phyloP scores from a whole-genome alignment of 2,329 filamentous ascomycete genomes.

The Xylaria digitata region DNA sequence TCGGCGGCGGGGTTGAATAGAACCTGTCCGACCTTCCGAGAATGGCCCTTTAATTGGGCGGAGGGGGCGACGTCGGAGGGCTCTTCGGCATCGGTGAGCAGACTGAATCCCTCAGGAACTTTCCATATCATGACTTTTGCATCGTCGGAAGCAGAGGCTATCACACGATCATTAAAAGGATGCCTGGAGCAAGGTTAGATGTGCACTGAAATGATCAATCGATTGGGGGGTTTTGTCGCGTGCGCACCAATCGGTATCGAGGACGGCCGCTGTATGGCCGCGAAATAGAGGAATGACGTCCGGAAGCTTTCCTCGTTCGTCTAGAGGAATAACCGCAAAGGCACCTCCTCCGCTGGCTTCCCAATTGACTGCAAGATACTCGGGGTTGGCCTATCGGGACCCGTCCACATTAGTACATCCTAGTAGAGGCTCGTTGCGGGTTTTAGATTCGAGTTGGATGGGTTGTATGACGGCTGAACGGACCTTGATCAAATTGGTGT shows the following conservation, averaged over 20 bases:
- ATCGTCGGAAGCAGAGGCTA: conserved; percentile 95
- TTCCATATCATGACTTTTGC: conserved; percentile 97
- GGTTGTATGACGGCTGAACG: conserved; percentile 10
- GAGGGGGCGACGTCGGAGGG: conserved; percentile 83
- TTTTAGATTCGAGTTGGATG: conserved; percentile 9
- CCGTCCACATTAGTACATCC: conserved; percentile 39
- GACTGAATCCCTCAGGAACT: conserved; percentile 87
- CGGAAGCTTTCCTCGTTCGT: conserved; percentile 89
- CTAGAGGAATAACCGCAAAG: conserved; percentile 93
- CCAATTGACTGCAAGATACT: conserved; percentile 98
- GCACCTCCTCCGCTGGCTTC: conserved; percentile 95
- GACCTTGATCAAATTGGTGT: conserved; percentile 98
- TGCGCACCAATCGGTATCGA: conserved; percentile 55
- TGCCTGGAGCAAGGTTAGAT: conserved; percentile 70
- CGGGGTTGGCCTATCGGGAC: conserved; percentile 81
- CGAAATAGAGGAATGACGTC: conserved; percentile 95
- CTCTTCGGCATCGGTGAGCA: conserved; percentile 87
- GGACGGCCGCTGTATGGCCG: conserved; percentile 92
- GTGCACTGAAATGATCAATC: conserved; percentile 1
- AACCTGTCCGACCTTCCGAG: conserved; percentile 96
- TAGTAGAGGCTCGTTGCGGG: conserved; percentile 34
- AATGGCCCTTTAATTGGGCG: conserved; percentile 85
- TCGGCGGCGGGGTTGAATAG: conserved; percentile 97
- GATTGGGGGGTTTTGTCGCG: conserved; percentile 24
- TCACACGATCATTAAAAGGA: conserved; percentile 92